Base-by-base conservation (phyloP, 495 filamentous ascomycete species). In the Coniosporium apollinis region DNA sequence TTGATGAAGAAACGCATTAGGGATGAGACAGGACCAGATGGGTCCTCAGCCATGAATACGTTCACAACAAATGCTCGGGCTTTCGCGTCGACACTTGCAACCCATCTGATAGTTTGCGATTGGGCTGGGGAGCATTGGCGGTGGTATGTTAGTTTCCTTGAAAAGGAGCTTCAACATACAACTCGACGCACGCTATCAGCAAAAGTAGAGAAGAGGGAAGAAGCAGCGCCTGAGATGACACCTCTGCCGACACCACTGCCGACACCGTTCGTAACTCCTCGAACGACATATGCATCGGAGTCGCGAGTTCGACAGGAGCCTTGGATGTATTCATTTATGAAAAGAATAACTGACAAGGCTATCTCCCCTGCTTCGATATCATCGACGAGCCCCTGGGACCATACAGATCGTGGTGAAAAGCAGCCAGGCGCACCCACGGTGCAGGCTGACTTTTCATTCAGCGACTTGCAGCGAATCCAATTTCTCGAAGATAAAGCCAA, bases 111-210 rank as follows among this genome's bases (percentile, higher is more conserved):
- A 19, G 55, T 45, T 37, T 56, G 53, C 29, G 39, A 61, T 24
- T 64, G 61, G 61, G 49, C 62, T 10, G 50, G 33, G 0, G 56
- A 61, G 30, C 53, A 58, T 20, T 66, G 62, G 62, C 45, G 58
- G 17, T 46, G 42, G 41, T 58, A 64, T 39, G 48, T 66, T 31
- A 31, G 49, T 11, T 59, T 46, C 44, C 44, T 64, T 1, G 60
- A 66, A 32, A 45, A 51, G 8, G 41, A 33, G 1, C 45, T 61
- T 13, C 52, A 61, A n/a, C n/a, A n/a, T n/a, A n/a, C n/a, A n/a
- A n/a, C n/a, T n/a, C n/a, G n/a, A n/a, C n/a, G n/a, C n/a, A n/a
- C n/a, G n/a, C n/a, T n/a, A n/a, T n/a, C n/a, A n/a, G n/a, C n/a
- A n/a, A n/a, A n/a, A n/a, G n/a, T n/a, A n/a, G n/a, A n/a, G n/a